Conservation (phyloP, 2,329 filamentous ascomycete species). For the Curvularia spicifera region DNA sequence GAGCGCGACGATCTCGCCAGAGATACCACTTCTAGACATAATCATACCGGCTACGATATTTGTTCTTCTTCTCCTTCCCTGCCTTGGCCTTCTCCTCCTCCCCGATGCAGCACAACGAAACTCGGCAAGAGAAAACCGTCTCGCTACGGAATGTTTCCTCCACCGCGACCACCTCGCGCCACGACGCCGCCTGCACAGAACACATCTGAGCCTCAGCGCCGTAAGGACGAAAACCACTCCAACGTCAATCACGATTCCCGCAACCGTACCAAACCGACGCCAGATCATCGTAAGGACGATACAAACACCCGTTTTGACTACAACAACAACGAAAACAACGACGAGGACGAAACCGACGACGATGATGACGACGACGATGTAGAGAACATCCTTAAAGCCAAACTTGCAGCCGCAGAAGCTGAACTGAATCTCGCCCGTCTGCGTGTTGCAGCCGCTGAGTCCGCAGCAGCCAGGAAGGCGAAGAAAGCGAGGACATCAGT, state of each 20-base stretch:
- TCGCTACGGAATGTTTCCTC: background rate
- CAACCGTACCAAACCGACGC: background rate
- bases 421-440: constrained; percentile 26
- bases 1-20: no score
- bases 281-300: background rate
- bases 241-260: background rate
- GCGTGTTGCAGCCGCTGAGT: constrained; percentile 11
- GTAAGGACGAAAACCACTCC: background rate
- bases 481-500: constrained; percentile 7
- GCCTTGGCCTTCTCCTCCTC: background rate
- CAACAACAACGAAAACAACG: background rate
- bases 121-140: background rate
- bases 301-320: background rate
- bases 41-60: background rate
- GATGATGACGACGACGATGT: background rate
- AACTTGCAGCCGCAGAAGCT: constrained; percentile 18
- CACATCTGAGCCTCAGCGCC: background rate
- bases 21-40: background rate
- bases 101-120: background rate
- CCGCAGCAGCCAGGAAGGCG: constrained; percentile 1
- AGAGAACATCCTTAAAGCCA: no score
- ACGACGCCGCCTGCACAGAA: background rate
- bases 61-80: background rate
- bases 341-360: background rate
- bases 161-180: background rate